phyloP scores from a whole-genome alignment of 495 filamentous ascomycete species.

The Barbatosphaeria neglecta region DNA sequence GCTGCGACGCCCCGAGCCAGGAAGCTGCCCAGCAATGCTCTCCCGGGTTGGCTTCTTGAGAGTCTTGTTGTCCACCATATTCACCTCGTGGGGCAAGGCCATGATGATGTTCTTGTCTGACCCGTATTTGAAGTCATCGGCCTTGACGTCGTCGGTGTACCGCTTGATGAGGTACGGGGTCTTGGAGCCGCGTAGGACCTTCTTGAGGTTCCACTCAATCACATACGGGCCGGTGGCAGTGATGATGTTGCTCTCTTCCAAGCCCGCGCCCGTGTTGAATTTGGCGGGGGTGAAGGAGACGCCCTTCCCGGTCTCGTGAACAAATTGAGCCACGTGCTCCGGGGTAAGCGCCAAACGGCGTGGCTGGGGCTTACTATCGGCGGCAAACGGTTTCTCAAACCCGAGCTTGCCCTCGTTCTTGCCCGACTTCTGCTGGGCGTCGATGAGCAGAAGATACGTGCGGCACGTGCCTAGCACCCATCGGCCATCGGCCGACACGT shows the following conservation, averaged over 20 bases:
- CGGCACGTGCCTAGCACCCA: slow-evolving; percentile 93
- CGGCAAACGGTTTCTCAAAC: slow-evolving; percentile 86
- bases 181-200: slow-evolving; percentile 63
- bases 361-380: slow-evolving; percentile 87
- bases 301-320: slow-evolving; percentile 79
- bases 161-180: slow-evolving; percentile 94
- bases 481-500: slow-evolving; percentile 86
- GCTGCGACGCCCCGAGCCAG: slow-evolving; percentile 33
- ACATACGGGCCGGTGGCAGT: slow-evolving; percentile 97
- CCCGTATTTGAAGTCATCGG: slow-evolving; percentile 97
- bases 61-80: slow-evolving; percentile 80
- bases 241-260: slow-evolving; percentile 79
- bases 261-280: slow-evolving; percentile 83
- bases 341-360: slow-evolving; percentile 81
- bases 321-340: slow-evolving; percentile 88
- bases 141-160: slow-evolving; percentile 88
- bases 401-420: slow-evolving; percentile 97
- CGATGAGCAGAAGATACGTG: slow-evolving; percentile 89
- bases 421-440: slow-evolving; percentile 78
- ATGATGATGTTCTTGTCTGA: slow-evolving; percentile 97
- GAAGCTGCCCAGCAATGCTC: slow-evolving; percentile 59
- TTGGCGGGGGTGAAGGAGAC: slow-evolving; percentile 81
- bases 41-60: slow-evolving; percentile 85
- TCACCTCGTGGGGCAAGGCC: slow-evolving; percentile 90
- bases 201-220: slow-evolving; percentile 90